Evolutionary conservation across 768 basidiomycete genomes (phyloP).

Genomic region (Mycena vitilis): DNA sequence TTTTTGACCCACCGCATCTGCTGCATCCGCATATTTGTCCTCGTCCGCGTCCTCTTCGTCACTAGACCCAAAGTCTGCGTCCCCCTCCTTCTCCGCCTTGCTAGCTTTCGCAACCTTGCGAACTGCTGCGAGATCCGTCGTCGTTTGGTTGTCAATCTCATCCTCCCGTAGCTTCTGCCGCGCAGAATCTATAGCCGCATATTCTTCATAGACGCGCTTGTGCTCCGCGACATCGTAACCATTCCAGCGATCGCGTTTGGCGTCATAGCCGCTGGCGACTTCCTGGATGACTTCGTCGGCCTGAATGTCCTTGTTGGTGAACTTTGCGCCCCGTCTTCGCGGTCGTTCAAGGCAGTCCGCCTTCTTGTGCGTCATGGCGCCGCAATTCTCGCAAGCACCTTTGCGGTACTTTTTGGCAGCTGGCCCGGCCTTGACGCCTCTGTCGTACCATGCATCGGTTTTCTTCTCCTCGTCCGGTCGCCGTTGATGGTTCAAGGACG

Average conservation of each 20-base stretch:
- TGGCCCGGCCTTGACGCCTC: conserved; percentile 85
- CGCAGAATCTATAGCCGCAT: conserved; percentile 91
- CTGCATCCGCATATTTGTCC: conserved; percentile 98
- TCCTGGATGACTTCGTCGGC: conserved; percentile 93
- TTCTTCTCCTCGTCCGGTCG: conserved; percentile 76
- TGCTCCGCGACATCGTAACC: conserved; percentile 95
- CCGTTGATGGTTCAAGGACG: conserved; percentile 95
- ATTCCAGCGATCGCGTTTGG: conserved; percentile 98
- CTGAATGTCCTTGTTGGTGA: conserved; percentile 88
- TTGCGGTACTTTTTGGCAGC: conserved; percentile 97
- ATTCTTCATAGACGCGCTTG: conserved; percentile 90
- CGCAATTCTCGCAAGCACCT: conserved; percentile 99
- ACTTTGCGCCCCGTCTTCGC: conserved; percentile 95
- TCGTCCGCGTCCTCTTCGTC: conserved; percentile 97
- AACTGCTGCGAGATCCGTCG: conserved; percentile 90
- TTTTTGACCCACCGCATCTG: conserved; percentile 98
- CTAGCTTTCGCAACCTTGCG: conserved; percentile 96
- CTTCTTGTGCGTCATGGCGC: conserved; percentile 93
- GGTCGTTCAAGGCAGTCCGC: conserved; percentile 96
- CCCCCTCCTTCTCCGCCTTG: conserved; percentile 76
- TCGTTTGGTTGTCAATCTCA: conserved; percentile 97
- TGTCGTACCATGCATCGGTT: conserved; percentile 92
- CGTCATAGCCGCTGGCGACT: conserved; percentile 82
- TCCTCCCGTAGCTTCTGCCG: conserved; percentile 93
- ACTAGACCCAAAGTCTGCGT: conserved; percentile 95